Evolutionary conservation across 129 eudicot species (phyloP).

Genomic region (Erigeron canadensis): DNA sequence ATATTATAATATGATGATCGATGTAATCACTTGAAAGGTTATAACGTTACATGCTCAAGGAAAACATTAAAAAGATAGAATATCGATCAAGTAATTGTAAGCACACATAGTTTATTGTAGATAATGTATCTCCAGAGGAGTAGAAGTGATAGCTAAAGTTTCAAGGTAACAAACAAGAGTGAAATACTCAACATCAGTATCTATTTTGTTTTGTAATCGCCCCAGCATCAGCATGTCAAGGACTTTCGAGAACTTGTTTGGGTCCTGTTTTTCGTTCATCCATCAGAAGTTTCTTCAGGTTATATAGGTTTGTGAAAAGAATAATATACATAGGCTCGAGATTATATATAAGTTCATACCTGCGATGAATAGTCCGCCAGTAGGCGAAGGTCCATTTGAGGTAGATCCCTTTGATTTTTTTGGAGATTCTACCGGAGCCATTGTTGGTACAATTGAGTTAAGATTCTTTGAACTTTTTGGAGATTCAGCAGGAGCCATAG

Average conservation of each 20-base stretch:
- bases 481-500: slow-evolving; percentile 28
- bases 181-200: slow-evolving; percentile 10
- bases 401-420: slow-evolving; percentile 4
- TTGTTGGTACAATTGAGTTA: neutral
- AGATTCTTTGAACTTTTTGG: slow-evolving; percentile 14
- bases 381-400: slow-evolving; percentile 25
- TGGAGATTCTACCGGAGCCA: slow-evolving; percentile 25
- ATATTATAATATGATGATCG: no score
- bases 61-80: no score
- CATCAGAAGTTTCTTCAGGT: neutral
- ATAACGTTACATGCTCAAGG: no score
- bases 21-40: no score
- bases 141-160: neutral
- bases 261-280: slow-evolving; percentile 27
- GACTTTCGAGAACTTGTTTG: slow-evolving; percentile 23
- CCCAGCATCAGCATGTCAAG: slow-evolving; percentile 31
- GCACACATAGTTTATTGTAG: neutral
- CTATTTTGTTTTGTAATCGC: neutral
- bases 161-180: neutral
- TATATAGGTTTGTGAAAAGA: neutral
- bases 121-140: slow-evolving; percentile 8
- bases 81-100: neutral
- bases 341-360: slow-evolving; percentile 1
- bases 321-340: neutral
- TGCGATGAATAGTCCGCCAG: neutral